Percentiles rank a stretch among this genome's conserved stretches.
Conservation (phyloP, 257 asterid genomes). For the Verbena officinalis region DNA sequence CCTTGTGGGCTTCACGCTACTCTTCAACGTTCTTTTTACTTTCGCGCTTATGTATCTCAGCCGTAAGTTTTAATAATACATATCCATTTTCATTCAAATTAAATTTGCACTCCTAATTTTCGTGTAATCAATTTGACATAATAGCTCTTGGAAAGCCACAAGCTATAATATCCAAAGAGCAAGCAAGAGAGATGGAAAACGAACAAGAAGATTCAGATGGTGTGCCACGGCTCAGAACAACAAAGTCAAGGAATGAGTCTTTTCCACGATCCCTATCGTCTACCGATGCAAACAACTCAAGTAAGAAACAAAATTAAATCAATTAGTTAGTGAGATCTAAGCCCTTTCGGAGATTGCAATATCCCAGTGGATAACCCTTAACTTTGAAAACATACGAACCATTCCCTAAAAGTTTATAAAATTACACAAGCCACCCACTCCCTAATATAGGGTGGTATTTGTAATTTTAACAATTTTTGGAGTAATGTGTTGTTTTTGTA, state of each 20-base stretch:
- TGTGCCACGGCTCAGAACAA: slow-evolving; percentile 48
- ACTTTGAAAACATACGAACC: too few species aligned
- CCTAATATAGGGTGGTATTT: too few species aligned
- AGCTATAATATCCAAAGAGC: slow-evolving; percentile 84
- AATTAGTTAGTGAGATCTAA: not conserved
- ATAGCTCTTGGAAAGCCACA: slow-evolving; percentile 86
- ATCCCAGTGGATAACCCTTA: too few species aligned
- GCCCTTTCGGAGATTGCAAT: too few species aligned
- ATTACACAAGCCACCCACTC: too few species aligned
- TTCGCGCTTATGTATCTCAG: slow-evolving; percentile 63
- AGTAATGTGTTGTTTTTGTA: too few species aligned
- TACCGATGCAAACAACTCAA: slow-evolving; percentile 56
- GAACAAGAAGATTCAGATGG: slow-evolving; percentile 45
- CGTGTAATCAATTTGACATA: not conserved
- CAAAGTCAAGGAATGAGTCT: slow-evolving; percentile 52
- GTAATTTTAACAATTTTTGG: too few species aligned
- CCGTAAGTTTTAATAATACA: slow-evolving; percentile 45
- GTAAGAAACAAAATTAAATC: slow-evolving; percentile 47
- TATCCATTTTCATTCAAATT: not conserved
- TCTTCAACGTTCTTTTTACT: slow-evolving; percentile 65
- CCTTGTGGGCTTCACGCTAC: slow-evolving; percentile 58
- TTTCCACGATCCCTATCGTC: slow-evolving; percentile 48
- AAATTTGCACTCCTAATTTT: not conserved
- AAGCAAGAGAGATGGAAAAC: slow-evolving; percentile 66
- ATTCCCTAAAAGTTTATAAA: too few species aligned